Evolutionary conservation across 805 yeast genomes (phyloP), one percentile per base, ranked within the genome.

Genomic region (Candida piceae): DNA sequence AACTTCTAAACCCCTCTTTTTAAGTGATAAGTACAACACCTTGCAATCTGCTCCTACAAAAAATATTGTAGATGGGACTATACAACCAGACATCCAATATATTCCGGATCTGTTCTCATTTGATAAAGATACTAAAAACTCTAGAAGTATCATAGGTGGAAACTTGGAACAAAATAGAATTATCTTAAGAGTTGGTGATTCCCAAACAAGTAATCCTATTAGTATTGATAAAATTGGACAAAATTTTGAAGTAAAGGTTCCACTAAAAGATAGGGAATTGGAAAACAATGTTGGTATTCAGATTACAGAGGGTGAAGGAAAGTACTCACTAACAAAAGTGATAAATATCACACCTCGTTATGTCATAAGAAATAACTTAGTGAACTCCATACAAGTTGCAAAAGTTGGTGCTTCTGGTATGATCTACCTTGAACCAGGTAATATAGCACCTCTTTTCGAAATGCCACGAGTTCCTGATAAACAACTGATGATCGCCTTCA

Each of bases 221-320:
- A 80, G 95, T 55, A 78, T 93, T 50, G 96, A 89, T 54, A 94
- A 95, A 4, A 72, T 90, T 38, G 98, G 98, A 0, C 90, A 88
- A 45, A 67, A 78, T 1, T 70, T 74, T 29, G 95, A 73, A 29
- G 60, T 67, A 3, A 58, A 55, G 16, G 65, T 69, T 4, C 74
- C 74, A 25, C 48, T 76, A 1, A 63, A 68, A 27, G 73, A 72
- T 10, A 72, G 57, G 57, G 76, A 58, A 50, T 55, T 54, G 3
- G 96, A 88, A 50, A 75, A 78, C 42, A 79, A 83, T 51, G 62
- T 89, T 10, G 97, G 97, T 11, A 60, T 89, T 19, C 67, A 74
- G 20, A 75, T 86, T 10, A 59, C 72, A 0, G 97, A 88, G 48
- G 98, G 97, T 15, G 78, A 77, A 44, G 97, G 97, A 2, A 79